Evolutionary conservation across 2,329 filamentous ascomycete species (phyloP).

Genomic region (Pestalotiopsis sp.): DNA sequence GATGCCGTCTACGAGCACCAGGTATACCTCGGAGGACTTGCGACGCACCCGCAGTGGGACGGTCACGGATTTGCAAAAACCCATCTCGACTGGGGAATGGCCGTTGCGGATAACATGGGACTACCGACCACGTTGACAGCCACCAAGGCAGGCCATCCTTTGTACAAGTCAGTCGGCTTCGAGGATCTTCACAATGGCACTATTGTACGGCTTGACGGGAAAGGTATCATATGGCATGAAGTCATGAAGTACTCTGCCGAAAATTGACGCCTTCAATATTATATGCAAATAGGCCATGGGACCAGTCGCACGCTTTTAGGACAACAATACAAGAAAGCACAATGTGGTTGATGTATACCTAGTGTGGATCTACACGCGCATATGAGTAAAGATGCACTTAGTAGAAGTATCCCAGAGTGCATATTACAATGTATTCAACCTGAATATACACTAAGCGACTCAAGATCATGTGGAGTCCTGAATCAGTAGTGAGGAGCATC

Average conservation of each 20-base stretch:
- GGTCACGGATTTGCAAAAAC: constrained; percentile 6
- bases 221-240: constrained; percentile 8
- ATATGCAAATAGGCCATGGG: neutral
- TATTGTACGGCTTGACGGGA: constrained; percentile 3
- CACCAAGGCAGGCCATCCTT: constrained; percentile 2
- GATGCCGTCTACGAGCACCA: constrained; percentile 6
- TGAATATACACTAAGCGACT: too few species aligned
- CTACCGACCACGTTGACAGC: constrained; percentile 6
- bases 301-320: neutral
- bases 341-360: too few species aligned
- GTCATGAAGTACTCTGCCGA: constrained; percentile 2
- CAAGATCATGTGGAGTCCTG: too few species aligned
- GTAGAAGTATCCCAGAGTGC: too few species aligned
- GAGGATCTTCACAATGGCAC: constrained; percentile 7
- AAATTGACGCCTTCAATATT: neutral
- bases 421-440: too few species aligned
- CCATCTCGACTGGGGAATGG: constrained; percentile 10
- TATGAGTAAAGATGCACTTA: too few species aligned
- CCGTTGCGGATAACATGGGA: neutral
- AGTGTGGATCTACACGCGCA: too few species aligned
- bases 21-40: neutral
- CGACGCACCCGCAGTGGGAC: constrained; percentile 12
- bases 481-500: too few species aligned
- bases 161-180: constrained; percentile 12
- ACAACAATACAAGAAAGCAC: neutral